phyloP scores from a whole-genome alignment of 805 yeast genomes.

The Candida odintsovae region DNA sequence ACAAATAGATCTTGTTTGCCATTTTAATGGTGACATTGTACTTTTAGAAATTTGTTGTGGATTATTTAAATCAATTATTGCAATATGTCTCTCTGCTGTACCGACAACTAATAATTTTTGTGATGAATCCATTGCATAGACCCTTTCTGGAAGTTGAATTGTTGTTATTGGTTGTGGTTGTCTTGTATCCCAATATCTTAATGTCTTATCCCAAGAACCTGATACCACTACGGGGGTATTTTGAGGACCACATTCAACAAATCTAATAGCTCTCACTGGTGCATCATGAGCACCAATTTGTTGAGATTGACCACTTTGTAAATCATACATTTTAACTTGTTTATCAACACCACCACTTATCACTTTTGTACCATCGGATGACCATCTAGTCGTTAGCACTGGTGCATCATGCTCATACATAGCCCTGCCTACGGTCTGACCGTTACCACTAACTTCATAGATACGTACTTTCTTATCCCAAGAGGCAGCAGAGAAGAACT shows the following conservation, averaged over 20 bases:
- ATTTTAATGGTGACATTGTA: constrained; percentile 71
- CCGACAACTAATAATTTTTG: constrained; percentile 86
- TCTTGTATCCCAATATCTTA: constrained; percentile 93
- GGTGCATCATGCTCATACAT: constrained; percentile 88
- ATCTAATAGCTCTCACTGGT: constrained; percentile 67
- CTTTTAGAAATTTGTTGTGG: constrained; percentile 81
- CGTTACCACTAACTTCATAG: constrained; percentile 75
- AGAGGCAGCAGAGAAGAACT: constrained; percentile 69
- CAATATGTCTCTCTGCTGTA: constrained; percentile 83
- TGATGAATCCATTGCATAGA: constrained; percentile 79
- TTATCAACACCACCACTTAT: constrained; percentile 90
- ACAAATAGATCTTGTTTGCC: constrained; percentile 77
- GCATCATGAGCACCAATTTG: constrained; percentile 86
- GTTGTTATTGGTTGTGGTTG: constrained; percentile 78
- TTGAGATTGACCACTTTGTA: constrained; percentile 73
- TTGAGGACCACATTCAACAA: constrained; percentile 79
- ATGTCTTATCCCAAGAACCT: constrained; percentile 95
- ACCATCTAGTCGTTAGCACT: constrained; percentile 77
- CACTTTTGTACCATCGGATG: constrained; percentile 80
- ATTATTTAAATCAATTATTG: constrained; percentile 69
- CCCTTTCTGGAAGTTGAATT: constrained; percentile 81
- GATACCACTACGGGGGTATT: constrained; percentile 75
- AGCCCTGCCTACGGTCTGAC: constrained; percentile 83
- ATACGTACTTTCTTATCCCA: constrained; percentile 96
- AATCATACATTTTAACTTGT: constrained; percentile 76